Evolutionary conservation across 257 asterid genomes (phyloP), one percentile per base, ranked within the genome.

Genomic region (Solanum piurae): DNA sequence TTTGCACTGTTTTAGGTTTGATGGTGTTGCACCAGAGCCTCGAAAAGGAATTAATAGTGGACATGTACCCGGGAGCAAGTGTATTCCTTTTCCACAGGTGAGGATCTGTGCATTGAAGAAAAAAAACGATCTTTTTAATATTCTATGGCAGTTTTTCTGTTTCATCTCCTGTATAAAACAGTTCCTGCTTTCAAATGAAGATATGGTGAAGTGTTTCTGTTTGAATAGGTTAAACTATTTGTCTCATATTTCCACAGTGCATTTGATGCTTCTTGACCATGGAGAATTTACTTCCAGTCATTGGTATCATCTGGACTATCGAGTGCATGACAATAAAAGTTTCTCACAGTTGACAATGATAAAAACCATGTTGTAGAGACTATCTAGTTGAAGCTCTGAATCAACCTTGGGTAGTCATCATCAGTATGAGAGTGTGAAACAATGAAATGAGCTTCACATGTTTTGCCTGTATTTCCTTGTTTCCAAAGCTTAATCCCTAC

Each of bases 21-120:
- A 95, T 88, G 99, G 99, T 49, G 93, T 89, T 90, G 99, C 98
- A 86, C 98, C 98, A 49, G 99, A 97, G 95, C 99, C 99, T 86
- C 95, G 99, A 42, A 95, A 94, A 87, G 98, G 98, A 90, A 90
- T 97, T 88, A 93, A 95, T 89, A 90, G 98, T 90, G 98, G 99
- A 46, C 98, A 95, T 88, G 93, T 97, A 68, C 97, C 98, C 0
- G 95, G 96, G 36, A 97, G 99, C 94, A 97, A 95, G 90, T 97
- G 99, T 86, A 44, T 97, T 86, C 98, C 99, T 40, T 97, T 97
- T 89, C 88, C 95, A n/a, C 95, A 97, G 98, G 99, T 95, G 89
- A 86, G 88, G 69, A 58, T 86, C 86, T 71, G 13, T 88, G 23
- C 73, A 25, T 86, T 76, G 73, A 27, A 31, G 34, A 23, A 10